Percentiles rank a stretch among this genome's conserved stretches.
Evolutionary conservation across 75 land plant species (phyloP).

Genomic region (Sequoia sempervirens): DNA sequence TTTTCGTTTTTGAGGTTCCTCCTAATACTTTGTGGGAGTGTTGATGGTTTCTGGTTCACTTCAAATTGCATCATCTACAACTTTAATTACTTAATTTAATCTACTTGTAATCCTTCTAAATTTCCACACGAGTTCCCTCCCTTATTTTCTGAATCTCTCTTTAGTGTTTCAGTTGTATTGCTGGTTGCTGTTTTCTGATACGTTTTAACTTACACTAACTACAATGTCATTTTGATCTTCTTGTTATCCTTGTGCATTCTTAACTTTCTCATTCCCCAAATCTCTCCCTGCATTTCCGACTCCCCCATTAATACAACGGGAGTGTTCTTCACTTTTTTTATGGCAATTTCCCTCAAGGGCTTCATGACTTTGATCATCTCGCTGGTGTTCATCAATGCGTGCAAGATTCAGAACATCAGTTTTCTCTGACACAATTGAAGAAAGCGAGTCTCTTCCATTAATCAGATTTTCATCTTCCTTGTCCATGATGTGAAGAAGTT

Average conservation of each 20-base stretch:
- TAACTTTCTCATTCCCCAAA: neutral
- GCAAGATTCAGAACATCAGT: neutral
- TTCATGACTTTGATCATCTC: neutral
- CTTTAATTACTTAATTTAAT: neutral
- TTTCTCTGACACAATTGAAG: conserved; percentile 5
- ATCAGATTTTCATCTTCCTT: neutral
- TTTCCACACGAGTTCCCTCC: neutral
- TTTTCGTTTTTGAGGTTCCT: neutral
- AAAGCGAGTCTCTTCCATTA: neutral
- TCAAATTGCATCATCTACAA: neutral
- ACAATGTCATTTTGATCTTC: neutral
- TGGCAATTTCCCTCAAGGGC: neutral
- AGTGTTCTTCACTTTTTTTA: neutral
- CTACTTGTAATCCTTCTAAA: neutral
- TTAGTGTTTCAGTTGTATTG: neutral
- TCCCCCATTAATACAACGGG: neutral
- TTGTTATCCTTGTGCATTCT: neutral
- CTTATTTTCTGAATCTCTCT: neutral
- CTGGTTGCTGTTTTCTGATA: neutral
- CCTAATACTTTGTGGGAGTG: neutral
- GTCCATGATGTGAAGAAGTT: neutral
- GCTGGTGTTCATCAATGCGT: neutral
- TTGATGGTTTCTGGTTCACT: neutral
- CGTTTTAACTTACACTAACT: neutral
- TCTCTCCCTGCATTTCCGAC: neutral